A percentile compares a stretch with the other conserved stretches of the same genome.
phyloP scores from a whole-genome alignment of 176 grass and related monocot genomes.

The Phoenix roebelenii region DNA sequence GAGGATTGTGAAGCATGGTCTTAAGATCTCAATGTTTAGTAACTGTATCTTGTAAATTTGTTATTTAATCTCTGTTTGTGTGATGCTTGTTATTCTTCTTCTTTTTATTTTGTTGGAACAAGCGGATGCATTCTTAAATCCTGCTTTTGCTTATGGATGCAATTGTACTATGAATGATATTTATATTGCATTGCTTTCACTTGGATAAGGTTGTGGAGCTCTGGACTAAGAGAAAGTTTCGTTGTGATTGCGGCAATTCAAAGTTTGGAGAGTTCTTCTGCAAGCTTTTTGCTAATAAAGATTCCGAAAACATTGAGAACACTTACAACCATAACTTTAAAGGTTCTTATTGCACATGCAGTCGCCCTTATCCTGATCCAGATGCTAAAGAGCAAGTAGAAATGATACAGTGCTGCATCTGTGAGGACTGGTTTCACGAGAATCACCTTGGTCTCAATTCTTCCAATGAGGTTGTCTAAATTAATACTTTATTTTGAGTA shows the following conservation, averaged over 20 bases:
- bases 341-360: constrained; percentile 84
- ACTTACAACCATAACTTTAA: constrained; percentile 93
- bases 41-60: too few relatives aligned
- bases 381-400: constrained; percentile 78
- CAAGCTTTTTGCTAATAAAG: constrained; percentile 77
- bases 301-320: constrained; percentile 55
- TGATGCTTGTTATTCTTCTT: too few relatives aligned
- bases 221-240: constrained; percentile 93
- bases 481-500: constrained; percentile 15
- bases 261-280: constrained; percentile 66
- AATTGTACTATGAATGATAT: too few relatives aligned
- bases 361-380: constrained; percentile 93
- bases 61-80: too few relatives aligned
- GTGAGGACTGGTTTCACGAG: constrained; percentile 98
- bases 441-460: constrained; percentile 80
- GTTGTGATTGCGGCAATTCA: constrained; percentile 91
- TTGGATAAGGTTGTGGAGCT: constrained; percentile 62
- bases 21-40: too few relatives aligned
- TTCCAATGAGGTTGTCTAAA: constrained; percentile 45
- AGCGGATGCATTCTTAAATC: too few relatives aligned
- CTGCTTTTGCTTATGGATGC: too few relatives aligned
- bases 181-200: too few relatives aligned
- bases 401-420: constrained; percentile 98
- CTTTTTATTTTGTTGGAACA: too few relatives aligned
- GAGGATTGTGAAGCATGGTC: too few relatives aligned